phyloP scores from a whole-genome alignment of 108 stramenopile genomes.

The Stephanodiscus minutulus region DNA sequence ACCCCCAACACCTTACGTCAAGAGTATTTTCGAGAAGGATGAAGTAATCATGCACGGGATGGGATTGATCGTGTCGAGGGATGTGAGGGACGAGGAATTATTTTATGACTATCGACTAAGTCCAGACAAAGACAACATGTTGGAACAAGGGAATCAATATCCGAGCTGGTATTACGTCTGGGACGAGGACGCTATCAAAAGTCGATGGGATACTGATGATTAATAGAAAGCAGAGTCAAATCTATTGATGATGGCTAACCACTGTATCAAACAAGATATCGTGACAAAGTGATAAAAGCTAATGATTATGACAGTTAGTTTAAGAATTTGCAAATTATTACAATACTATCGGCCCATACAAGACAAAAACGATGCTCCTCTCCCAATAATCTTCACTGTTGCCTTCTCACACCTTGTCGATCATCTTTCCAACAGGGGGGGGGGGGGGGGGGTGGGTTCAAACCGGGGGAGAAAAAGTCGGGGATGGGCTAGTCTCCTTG shows the following conservation, averaged over 20 bases:
- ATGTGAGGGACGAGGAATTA: constrained; percentile 80
- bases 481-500: too few relatives aligned
- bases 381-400: not conserved
- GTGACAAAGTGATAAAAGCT: too few relatives aligned
- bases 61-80: constrained; percentile 63
- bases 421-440: too few relatives aligned
- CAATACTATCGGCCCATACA: too few relatives aligned
- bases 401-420: not conserved
- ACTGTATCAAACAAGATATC: too few relatives aligned
- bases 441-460: too few relatives aligned
- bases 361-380: not conserved
- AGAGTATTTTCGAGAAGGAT: constrained; percentile 55
- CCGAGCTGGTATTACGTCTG: constrained; percentile 73
- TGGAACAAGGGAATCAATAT: constrained; percentile 26
- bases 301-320: too few relatives aligned
- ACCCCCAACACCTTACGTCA: constrained; percentile 48
- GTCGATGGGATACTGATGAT: constrained; percentile 39
- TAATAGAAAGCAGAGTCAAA: not conserved
- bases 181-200: constrained; percentile 33
- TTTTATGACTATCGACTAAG: constrained; percentile 83
- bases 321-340: too few relatives aligned
- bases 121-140: constrained; percentile 22
- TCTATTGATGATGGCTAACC: not conserved
- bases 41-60: constrained; percentile 78
- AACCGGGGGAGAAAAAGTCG: too few relatives aligned